Evolutionary conservation across 495 filamentous ascomycete genomes (phyloP), one percentile per base, ranked within the genome.

Genomic region (Clavariopsis aquatica): DNA sequence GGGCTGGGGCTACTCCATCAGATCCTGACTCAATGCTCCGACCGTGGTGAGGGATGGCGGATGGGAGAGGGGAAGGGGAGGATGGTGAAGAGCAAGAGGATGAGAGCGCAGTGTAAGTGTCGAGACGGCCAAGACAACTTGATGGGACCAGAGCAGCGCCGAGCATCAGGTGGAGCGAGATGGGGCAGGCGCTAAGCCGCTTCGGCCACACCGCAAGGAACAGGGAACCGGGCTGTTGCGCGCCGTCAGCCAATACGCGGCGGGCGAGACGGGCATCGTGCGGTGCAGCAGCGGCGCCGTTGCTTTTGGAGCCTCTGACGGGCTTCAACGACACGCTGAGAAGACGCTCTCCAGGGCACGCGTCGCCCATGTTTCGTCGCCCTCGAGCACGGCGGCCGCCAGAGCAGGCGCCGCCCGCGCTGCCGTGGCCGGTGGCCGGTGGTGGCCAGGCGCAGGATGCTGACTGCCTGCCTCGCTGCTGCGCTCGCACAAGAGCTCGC

Each of bases 21-120:
- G 43, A 57, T 65, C 69, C 65, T 53, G 60, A 62, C 69, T 68
- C 69, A 65, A 67, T 52, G 62, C 69, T 71, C 69, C 69, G 62
- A 68, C 65, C 60, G 61, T 71, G 34, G 53, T 24, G 65, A 65
- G 57, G 62, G 29, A 55, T 54, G 68, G 65, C 52, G 57, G 62
- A 52, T 57, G 57, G 53, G 54, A 29, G 45, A 27, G 52, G 45
- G 56, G 57, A 41, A 57, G 60, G 26, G 52, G 34, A 53, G 62
- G 51, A 51, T 38, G 62, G 20, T 52, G 43, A 51, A 58, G 58
- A 58, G 58, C 10, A 52, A 60, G 64, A 60, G 55, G 66, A 60
- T 45, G 61, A 23, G 60, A 47, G 31, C 58, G 57, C 29, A 41
- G 46, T 49, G 61, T 29, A 34, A 47, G 41, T 26, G 47, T 55